Base-by-base conservation (phyloP, 257 asterid genomes). In the Solanum appendiculatum region DNA sequence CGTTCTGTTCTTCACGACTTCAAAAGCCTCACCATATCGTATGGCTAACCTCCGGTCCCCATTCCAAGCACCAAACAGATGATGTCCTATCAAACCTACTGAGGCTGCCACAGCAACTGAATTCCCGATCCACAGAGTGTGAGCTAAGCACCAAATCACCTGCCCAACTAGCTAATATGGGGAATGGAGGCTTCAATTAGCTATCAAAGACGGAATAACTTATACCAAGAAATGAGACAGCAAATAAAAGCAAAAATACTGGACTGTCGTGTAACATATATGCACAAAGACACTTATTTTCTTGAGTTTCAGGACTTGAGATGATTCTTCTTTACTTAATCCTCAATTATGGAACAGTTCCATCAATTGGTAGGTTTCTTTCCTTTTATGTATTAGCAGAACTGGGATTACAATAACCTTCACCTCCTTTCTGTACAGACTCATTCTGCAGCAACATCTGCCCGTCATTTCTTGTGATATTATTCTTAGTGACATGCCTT, bases 91-190 rank as follows among this genome's bases (percentile, higher is more conserved):
- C 90, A 97, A 90, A 72, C 99, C 99, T 51, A 90, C 87, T 34
- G 99, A 97, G 63, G 99, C 98, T 37, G 99, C 98, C 42, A 91
- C 92, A 11, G 95, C 90, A 40, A 97, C 99, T 42, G 99, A 96
- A 69, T 97, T 97, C 69, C 99, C 99, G 1, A 97, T 96, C 99
- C 99, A 97, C 25, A 96, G 70, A 40, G 98, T 93, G 93, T 96
- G 99, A 56, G 98, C 99, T 39, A 96, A 82, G 91, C 99, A 97
- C 99, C 99, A 97, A 10, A 97, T 88, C 44, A 97, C 98, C 91
- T 97, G 99, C 80, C 99, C 99, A 36, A 91, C 99, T 99, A 96
- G 92, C 99, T 95, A 25, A 63, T 9, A 34, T 12, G 18, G 42
- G 48, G n/a, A 70, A 84, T 6, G 16, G 56, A 51, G 60, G 31